Percentiles rank a stretch among this genome's conserved stretches.
Evolutionary conservation across 768 basidiomycete genomes (phyloP).

Genomic region (Amanita subjunquillea): DNA sequence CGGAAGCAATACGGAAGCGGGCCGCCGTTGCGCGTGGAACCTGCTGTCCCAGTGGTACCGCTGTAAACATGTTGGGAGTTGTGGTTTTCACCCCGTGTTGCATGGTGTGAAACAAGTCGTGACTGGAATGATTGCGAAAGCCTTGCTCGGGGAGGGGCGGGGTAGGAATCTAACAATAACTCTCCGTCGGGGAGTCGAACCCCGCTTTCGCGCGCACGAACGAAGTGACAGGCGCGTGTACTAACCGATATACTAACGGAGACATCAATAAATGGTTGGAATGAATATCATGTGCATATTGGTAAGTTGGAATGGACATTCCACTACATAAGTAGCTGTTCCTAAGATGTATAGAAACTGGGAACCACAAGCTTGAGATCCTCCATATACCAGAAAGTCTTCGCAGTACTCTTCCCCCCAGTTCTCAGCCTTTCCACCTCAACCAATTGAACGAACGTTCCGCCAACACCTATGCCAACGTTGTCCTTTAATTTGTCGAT

Average conservation of each 20-base stretch:
- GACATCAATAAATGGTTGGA: neutral
- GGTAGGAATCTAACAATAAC: neutral
- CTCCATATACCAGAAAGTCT: conserved; percentile 34
- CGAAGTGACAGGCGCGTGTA: conserved; percentile 4
- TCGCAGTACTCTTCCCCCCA: conserved; percentile 14
- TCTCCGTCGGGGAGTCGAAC: conserved; percentile 7
- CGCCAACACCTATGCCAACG: conserved; percentile 57
- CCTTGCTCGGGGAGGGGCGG: no score
- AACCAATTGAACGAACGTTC: conserved; percentile 61
- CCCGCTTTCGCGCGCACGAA: conserved; percentile 5
- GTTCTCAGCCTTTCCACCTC: conserved; percentile 22
- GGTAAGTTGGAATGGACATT: neutral
- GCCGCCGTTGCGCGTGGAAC: neutral
- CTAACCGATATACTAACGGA: conserved; percentile 5
- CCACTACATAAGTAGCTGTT: neutral
- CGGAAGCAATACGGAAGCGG: neutral
- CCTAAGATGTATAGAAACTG: conserved; percentile 23
- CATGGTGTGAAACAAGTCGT: neutral
- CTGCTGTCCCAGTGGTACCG: neutral
- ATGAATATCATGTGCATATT: neutral
- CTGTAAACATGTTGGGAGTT: neutral
- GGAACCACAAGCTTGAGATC: conserved; percentile 26
- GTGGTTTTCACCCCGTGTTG: neutral
- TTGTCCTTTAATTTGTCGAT: conserved; percentile 35
- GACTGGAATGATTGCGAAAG: neutral